These are phyloP conservation scores for Aspergillus aculeatinus DNA, from an alignment of 2,329 filamentous ascomycete genomes.

Conservation along the genomic window DNA sequence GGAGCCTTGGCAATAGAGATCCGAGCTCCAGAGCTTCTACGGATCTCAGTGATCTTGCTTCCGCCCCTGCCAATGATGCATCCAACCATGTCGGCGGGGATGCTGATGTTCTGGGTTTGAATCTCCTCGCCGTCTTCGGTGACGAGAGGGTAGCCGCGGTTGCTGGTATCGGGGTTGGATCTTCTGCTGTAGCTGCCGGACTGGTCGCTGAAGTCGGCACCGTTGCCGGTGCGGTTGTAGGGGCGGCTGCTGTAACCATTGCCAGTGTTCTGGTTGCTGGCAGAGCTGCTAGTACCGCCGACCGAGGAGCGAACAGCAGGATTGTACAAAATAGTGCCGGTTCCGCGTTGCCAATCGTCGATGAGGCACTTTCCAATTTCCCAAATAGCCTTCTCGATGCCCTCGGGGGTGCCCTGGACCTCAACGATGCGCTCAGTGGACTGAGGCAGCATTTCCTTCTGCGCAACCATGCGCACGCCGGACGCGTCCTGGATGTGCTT, in stretches of 20 bases:
- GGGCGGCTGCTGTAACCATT: conserved; percentile 62
- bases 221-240: conserved; percentile 92
- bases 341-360: conserved; percentile 96
- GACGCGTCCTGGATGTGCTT: conserved; percentile 98
- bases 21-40: conserved; percentile 90
- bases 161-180: conserved; percentile 77
- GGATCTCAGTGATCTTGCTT: conserved; percentile 98
- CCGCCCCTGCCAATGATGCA: conserved; percentile 96
- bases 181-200: conserved; percentile 71
- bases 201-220: conserved; percentile 92
- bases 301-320: conserved; percentile 84
- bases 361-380: conserved; percentile 98
- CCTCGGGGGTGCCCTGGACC: conserved; percentile 89
- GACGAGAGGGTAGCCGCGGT: conserved; percentile 79
- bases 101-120: conserved; percentile 99
- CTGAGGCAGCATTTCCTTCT: conserved; percentile 99
- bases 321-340: conserved; percentile 96
- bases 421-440: conserved; percentile 98
- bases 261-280: conserved; percentile 52
- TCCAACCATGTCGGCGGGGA: conserved; percentile 98
- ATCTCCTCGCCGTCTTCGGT: conserved; percentile 97
- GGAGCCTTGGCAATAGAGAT: conserved; percentile 98
- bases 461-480: conserved; percentile 96
- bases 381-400: conserved; percentile 95
- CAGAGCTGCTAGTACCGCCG: conserved; percentile 57